Conservation (phyloP, 2,329 filamentous ascomycete genomes). For the Leptographium lundbergii region DNA sequence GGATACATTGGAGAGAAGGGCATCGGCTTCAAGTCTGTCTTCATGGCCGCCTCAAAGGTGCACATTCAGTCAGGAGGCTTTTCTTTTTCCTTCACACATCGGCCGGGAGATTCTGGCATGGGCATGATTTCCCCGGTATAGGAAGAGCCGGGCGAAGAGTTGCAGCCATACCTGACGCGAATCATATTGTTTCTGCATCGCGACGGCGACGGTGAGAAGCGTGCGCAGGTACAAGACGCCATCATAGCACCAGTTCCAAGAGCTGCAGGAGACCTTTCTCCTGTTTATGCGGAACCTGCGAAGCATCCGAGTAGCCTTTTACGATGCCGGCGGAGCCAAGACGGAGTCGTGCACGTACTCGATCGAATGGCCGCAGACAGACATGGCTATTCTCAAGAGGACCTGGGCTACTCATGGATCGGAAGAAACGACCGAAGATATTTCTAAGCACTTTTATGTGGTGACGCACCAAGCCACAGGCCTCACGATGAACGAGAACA, state of each 20-base stretch:
- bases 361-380: conserved; percentile 1
- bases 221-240: conserved; percentile 10
- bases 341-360: conserved; percentile 9
- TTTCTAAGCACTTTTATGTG: background rate
- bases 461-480: background rate
- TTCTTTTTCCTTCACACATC: conserved; percentile 30
- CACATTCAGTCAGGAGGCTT: conserved; percentile 30
- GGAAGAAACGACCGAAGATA: background rate
- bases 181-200: conserved; percentile 20
- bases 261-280: conserved; percentile 25
- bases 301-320: conserved; percentile 19
- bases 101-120: conserved; percentile 28
- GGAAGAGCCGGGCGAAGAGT: conserved; percentile 16
- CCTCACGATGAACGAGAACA: conserved; percentile 19
- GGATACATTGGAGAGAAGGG: conserved; percentile 37
- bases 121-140: conserved; percentile 37
- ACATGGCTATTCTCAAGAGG: background rate
- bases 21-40: conserved; percentile 39
- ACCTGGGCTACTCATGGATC: background rate
- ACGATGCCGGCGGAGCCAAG: conserved; percentile 9
- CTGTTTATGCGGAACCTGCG: conserved; percentile 29
- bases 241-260: conserved; percentile 22
- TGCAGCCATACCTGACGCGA: background rate
- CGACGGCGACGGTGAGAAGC: conserved; percentile 10
- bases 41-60: conserved; percentile 31